Base-by-base conservation (phyloP, 352 stramenopile genomes). In the Pythium phragmitis region DNA sequence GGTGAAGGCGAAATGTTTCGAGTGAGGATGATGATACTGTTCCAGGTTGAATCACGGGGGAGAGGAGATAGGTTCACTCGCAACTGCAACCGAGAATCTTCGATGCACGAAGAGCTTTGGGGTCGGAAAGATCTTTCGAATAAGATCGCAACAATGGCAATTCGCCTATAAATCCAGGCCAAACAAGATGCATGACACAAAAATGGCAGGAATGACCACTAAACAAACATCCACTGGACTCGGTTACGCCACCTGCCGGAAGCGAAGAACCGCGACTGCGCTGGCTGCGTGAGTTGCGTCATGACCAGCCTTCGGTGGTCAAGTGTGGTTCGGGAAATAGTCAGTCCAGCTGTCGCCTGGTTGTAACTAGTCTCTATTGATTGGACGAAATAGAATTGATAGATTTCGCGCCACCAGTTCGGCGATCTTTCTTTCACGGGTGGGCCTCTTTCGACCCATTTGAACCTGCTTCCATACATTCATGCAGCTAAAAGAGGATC, bases 261-360 rank as follows among this genome's bases (percentile, higher is more conserved):
- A 21, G 8, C 13, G 5, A 46, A 12, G 39, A 46, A 21, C 8
- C 39, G 36, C 54, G 37, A 60, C 30, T 28, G 52, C 16, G n/a
- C 28, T 33, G 17, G 49, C 50, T 57, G 55, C 63, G 49, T 69
- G 48, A 14, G 41, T 60, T 41, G 63, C 63, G 55, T 69, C 63
- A 69, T 57, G 57, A 17, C n/a, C 37, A 23, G 26, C 17, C 53
- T 61, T 33, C 13, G 42, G n/a, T 46, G 19, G 37, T 47, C 19
- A 48, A 23, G 16, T 17, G 28, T 16, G 14, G 37, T 2, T 42
- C 37, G 17, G 59, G 59, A 66, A 51, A 66, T 60, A 66, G 59
- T 66, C 59, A 66, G 53, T 67, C 52, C 52, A 67, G 30, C 8
- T 13, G 60, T 67, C 60, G 60, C 56, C 53, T 34, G 53, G 28